Evolutionary conservation across 1,139 yeast genomes (phyloP).

Genomic region (Taiozyma onychis): DNA sequence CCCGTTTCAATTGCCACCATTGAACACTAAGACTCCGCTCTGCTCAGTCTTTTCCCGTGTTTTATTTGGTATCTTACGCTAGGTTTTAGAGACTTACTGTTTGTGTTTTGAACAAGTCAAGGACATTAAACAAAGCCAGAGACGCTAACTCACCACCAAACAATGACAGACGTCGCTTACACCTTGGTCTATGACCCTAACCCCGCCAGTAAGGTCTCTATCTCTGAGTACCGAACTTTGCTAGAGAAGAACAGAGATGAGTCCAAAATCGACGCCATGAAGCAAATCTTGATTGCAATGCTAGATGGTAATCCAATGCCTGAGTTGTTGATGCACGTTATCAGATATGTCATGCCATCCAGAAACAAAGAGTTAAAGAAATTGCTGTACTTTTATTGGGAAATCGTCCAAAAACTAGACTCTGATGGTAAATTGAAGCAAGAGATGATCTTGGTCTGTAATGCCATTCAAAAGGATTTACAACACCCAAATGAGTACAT

Average conservation of each 20-base stretch:
- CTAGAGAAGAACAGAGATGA: constrained; percentile 91
- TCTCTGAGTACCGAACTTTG: constrained; percentile 68
- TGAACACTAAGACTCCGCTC: not conserved
- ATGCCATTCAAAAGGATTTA: constrained; percentile 94
- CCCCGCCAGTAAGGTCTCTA: constrained; percentile 65
- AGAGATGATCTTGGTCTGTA: constrained; percentile 98
- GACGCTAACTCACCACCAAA: not conserved
- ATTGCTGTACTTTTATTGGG: constrained; percentile 95
- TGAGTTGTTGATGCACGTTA: constrained; percentile 94
- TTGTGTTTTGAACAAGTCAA: not conserved
- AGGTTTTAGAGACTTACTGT: not conserved
- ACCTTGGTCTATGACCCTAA: constrained; percentile 73
- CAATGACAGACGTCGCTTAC: constrained; percentile 41
- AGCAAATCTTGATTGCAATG: constrained; percentile 76
- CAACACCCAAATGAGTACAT: constrained; percentile 98
- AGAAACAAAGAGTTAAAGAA: constrained; percentile 87
- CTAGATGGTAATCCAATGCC: constrained; percentile 93
- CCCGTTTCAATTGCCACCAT: not conserved
- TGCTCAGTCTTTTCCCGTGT: not conserved
- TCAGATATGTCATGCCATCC: constrained; percentile 96
- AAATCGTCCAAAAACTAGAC: constrained; percentile 90
- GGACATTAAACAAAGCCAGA: not conserved
- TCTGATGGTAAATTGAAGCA: constrained; percentile 88
- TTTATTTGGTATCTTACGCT: not conserved
- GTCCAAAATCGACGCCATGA: constrained; percentile 85